Conservation (phyloP, 495 filamentous ascomycete genomes). For the Penicillium longicatenatum region DNA sequence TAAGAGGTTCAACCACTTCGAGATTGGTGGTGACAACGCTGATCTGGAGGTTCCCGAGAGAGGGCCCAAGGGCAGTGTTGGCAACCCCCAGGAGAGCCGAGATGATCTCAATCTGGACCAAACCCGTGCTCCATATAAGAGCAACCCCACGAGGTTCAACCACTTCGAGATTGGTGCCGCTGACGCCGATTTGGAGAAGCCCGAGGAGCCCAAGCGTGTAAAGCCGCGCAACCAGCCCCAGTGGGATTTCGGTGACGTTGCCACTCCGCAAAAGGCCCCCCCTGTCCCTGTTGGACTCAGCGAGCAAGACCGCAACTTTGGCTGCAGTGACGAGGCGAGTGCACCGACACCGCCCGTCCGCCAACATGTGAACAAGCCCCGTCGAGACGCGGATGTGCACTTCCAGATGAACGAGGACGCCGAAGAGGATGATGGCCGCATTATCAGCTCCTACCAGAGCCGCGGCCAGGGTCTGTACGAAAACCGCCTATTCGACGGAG, state of each 20-base stretch:
- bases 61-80: constrained; percentile 50
- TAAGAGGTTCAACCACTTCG: constrained; percentile 84
- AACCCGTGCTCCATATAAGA: constrained; percentile 51
- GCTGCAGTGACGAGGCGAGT: constrained; percentile 64
- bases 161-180: constrained; percentile 81
- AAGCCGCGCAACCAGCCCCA: neutral
- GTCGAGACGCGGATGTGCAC: constrained; percentile 77
- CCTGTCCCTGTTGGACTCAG: constrained; percentile 41
- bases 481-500: constrained; percentile 66
- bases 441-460: constrained; percentile 54
- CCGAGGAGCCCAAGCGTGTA: constrained; percentile 18
- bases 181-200: constrained; percentile 76
- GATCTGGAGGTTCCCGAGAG: constrained; percentile 60
- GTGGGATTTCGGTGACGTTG: neutral
- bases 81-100: constrained; percentile 80
- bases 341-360: constrained; percentile 53
- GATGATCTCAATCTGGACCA: constrained; percentile 63
- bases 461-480: constrained; percentile 73
- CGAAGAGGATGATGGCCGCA: constrained; percentile 29
- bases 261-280: constrained; percentile 72
- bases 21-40: constrained; percentile 77
- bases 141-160: constrained; percentile 71
- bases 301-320: constrained; percentile 66
- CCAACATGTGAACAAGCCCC: constrained; percentile 61
- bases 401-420: constrained; percentile 66